Percentiles rank a stretch among this genome's conserved stretches.
These are phyloP conservation scores for Adansonia madagascariensis DNA, from an alignment of 441 rosid species.

Conservation along the genomic window DNA sequence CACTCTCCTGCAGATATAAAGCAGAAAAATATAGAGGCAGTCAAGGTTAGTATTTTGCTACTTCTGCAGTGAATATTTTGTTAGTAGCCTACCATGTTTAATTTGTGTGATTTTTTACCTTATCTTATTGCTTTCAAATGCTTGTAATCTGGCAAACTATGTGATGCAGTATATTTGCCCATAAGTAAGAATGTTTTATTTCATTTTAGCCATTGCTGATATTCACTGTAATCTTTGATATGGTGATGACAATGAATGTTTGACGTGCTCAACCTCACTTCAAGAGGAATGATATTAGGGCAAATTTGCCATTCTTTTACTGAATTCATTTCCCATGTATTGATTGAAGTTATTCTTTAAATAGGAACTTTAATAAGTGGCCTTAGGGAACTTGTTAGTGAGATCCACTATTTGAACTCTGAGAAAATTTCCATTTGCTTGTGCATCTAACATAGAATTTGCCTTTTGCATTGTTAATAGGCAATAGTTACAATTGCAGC, in stretches of 20 bases:
- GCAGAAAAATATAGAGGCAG: slow-evolving; percentile 88
- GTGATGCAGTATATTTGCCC: slow-evolving; percentile 1
- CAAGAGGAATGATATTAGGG: background rate
- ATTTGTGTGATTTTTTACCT: background rate
- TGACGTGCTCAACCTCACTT: slow-evolving; percentile 5
- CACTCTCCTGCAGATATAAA: slow-evolving; percentile 98
- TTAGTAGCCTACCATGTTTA: background rate
- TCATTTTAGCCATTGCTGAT: slow-evolving; percentile 15
- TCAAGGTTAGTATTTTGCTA: slow-evolving; percentile 65
- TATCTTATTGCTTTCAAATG: slow-evolving; percentile 4
- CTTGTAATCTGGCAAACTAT: background rate
- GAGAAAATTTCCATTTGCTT: slow-evolving; percentile 2
- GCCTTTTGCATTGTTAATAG: slow-evolving; percentile 37
- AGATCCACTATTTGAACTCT: background rate
- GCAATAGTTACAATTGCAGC: slow-evolving; percentile 92
- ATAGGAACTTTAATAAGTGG: slow-evolving; percentile 3
- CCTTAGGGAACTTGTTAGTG: background rate
- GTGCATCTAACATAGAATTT: slow-evolving; percentile 11
- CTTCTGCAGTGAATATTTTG: background rate
- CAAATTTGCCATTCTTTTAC: slow-evolving; percentile 1
- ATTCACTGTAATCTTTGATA: slow-evolving; percentile 1
- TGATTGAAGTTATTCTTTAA: background rate
- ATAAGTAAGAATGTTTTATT: background rate
- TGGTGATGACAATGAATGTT: slow-evolving; percentile 5
- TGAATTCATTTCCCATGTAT: background rate